Conservation (phyloP, 441 rosid genomes). For the Populus hybrid region DNA sequence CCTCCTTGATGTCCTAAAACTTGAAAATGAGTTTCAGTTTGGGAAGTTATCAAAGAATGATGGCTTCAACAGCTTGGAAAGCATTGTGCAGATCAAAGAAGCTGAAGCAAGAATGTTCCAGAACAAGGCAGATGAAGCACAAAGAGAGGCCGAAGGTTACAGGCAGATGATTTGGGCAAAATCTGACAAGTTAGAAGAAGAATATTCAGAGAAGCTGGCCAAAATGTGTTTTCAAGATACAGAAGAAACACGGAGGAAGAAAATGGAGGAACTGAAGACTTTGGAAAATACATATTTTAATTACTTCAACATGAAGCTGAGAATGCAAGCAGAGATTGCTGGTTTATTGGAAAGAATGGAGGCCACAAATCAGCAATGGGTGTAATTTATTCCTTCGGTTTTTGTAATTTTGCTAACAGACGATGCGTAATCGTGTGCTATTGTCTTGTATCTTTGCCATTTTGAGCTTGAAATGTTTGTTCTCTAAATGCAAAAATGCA, state of each 20-base stretch:
- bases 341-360: constrained; percentile 95
- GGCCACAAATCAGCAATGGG: constrained; percentile 78
- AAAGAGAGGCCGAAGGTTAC: constrained; percentile 70
- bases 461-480: not conserved
- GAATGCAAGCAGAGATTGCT: constrained; percentile 93
- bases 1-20: constrained; percentile 30
- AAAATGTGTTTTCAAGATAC: constrained; percentile 72
- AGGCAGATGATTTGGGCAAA: constrained; percentile 50
- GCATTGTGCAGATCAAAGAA: constrained; percentile 83
- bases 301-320: constrained; percentile 84
- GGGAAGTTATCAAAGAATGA: constrained; percentile 41
- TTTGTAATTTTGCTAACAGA: not conserved
- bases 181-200: constrained; percentile 71
- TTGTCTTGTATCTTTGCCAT: constrained; percentile 9
- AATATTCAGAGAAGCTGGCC: constrained; percentile 66
- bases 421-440: constrained; percentile 18
- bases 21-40: constrained; percentile 33
- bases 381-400: constrained; percentile 28
- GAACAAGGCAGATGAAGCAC: constrained; percentile 90
- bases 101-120: constrained; percentile 87
- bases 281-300: constrained; percentile 79
- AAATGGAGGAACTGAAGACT: constrained; percentile 74
- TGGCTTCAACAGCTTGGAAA: constrained; percentile 72
- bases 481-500: not conserved
- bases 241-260: constrained; percentile 69